Percentiles rank a stretch among this genome's conserved stretches.
Conservation (phyloP, 305 asterid species). For the Fraxinus greggii region DNA sequence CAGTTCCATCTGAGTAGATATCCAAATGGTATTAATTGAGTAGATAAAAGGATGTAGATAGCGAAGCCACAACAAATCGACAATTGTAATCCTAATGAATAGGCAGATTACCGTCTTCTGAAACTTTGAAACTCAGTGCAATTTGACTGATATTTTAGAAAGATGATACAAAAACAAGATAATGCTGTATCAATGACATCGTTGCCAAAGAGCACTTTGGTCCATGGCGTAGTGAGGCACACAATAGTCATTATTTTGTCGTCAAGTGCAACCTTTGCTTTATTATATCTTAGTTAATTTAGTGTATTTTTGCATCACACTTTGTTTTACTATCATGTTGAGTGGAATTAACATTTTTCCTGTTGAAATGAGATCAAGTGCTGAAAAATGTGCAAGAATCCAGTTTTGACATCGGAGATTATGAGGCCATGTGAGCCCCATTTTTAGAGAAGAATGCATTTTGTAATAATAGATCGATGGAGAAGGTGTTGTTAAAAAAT, state of each 20-base stretch:
- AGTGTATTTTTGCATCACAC: neutral
- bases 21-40: neutral
- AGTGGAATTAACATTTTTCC: neutral
- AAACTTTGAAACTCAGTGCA: neutral
- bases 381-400: neutral
- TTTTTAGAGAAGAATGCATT: too few relatives aligned
- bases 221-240: neutral
- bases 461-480: too few relatives aligned
- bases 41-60: neutral
- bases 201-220: neutral
- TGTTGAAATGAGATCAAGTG: neutral
- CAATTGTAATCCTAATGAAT: slow-evolving; percentile 9
- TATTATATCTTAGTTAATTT: neutral
- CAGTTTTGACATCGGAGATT: neutral
- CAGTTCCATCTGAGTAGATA: neutral
- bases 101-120: slow-evolving; percentile 10
- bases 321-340: neutral
- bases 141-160: neutral
- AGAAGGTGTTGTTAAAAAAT: too few relatives aligned
- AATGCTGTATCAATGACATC: neutral
- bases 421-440: neutral
- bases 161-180: neutral
- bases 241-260: neutral
- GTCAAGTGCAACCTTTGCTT: neutral
- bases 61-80: neutral